Evolutionary conservation across 2,329 filamentous ascomycete genomes (phyloP), one percentile per base, ranked within the genome.

Genomic region (Fusarium haematococcum): DNA sequence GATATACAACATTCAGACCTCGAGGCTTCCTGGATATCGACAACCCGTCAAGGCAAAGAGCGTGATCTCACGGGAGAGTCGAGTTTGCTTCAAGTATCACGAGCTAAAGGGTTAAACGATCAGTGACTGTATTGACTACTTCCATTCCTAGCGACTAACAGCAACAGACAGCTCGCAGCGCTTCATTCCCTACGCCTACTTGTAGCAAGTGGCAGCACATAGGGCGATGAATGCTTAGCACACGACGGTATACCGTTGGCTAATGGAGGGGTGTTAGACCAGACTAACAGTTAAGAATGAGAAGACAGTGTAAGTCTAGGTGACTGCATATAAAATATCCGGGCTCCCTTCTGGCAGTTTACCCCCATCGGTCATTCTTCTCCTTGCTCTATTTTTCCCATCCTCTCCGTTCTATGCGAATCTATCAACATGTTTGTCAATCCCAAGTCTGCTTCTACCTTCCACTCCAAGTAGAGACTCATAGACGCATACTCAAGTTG

Each of bases 401-500:
- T 20, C 18, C 6, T 9, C 27, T 4, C 39, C n/a, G 5, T 16
- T 25, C 23, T 27, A 20, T 13, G 10, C 16, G 23, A 35, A 25
- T 14, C 23, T 30, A 66, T 43, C 77, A 84, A 70, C 64, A 87
- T 87, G 85, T 83, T 81, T 73, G 81, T 81, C 77, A 80, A 86
- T 80, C 81, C 85, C 52, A 83, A 82, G 71, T 78, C 85, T 37
- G 9, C 83, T 8, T 85, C 85, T 64, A 86, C 85, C 73, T 86
- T 84, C 80, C 86, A 86, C 73, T 91, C 91, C 81, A 84, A 88
- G 75, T 88, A 91, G 81, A 86, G 85, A 77, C 88, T 89, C 57
- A 84, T 88, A 71, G 91, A 90, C 80, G 90, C 89, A 13, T 87
- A 88, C 35, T 90, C 88, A 79, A 91, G 89, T 84, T 91, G 65